Conservation (phyloP, 169 alveolate genomes). For the Plasmodium gonderi region DNA sequence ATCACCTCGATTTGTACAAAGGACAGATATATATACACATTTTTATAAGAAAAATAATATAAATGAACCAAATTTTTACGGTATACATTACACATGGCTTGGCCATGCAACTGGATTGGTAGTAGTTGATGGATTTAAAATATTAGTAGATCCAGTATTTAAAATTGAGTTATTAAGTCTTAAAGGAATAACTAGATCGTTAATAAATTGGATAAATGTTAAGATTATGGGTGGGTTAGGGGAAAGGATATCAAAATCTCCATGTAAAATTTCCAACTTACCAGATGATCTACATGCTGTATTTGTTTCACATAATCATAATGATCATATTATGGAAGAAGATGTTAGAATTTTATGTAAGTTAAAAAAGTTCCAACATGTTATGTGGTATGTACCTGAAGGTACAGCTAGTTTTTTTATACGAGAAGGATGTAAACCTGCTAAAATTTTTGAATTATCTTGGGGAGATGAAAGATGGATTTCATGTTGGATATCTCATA, state of each 20-base stretch:
- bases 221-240: slow-evolving; percentile 69
- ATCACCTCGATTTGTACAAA: slow-evolving; percentile 33
- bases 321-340: slow-evolving; percentile 68
- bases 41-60: slow-evolving; percentile 29
- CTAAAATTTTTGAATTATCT: slow-evolving; percentile 45
- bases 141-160: slow-evolving; percentile 69
- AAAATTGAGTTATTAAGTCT: slow-evolving; percentile 54
- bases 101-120: slow-evolving; percentile 73
- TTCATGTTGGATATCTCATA: slow-evolving; percentile 42
- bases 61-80: slow-evolving; percentile 54
- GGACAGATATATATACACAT: slow-evolving; percentile 33
- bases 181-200: slow-evolving; percentile 44
- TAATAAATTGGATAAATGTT: slow-evolving; percentile 51
- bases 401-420: slow-evolving; percentile 42
- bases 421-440: slow-evolving; percentile 50
- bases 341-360: slow-evolving; percentile 56
- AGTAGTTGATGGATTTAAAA: slow-evolving; percentile 35
- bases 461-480: slow-evolving; percentile 75
- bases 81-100: slow-evolving; percentile 63
- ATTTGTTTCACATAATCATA: slow-evolving; percentile 65
- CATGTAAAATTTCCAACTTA: slow-evolving; percentile 35
- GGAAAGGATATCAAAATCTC: slow-evolving; percentile 40
- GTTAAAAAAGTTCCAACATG: slow-evolving; percentile 53
- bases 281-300: slow-evolving; percentile 70
- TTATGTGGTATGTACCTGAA: slow-evolving; percentile 69